Evolutionary conservation across 371 early-diverging fungal species (phyloP).

Genomic region (Actinomucor elegans): DNA sequence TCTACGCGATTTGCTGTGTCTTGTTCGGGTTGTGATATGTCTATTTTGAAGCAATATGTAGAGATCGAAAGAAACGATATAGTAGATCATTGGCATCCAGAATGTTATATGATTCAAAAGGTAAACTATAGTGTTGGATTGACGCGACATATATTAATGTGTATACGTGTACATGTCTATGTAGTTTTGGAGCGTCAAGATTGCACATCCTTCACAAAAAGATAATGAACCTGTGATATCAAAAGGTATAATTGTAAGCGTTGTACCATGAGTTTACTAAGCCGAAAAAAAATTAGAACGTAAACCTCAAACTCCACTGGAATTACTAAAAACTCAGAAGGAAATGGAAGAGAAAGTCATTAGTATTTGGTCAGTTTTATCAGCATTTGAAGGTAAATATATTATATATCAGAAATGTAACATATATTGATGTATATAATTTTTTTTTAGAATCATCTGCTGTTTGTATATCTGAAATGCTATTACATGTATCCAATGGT

Average conservation of each 20-base stretch:
- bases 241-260: neutral
- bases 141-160: neutral
- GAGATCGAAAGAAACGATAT: slow-evolving; percentile 80
- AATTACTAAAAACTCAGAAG: slow-evolving; percentile 23
- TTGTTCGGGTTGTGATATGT: slow-evolving; percentile 92
- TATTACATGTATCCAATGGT: slow-evolving; percentile 92
- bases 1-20: slow-evolving; percentile 84
- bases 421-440: neutral
- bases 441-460: slow-evolving; percentile 80
- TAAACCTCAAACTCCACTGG: slow-evolving; percentile 20
- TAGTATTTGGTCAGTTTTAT: slow-evolving; percentile 85
- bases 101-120: slow-evolving; percentile 97
- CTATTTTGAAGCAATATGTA: slow-evolving; percentile 91
- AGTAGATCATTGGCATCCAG: slow-evolving; percentile 94
- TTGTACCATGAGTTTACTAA: too few species aligned
- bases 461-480: slow-evolving; percentile 97
- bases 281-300: slow-evolving; percentile 16
- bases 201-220: slow-evolving; percentile 35
- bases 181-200: slow-evolving; percentile 76
- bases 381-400: slow-evolving; percentile 75
- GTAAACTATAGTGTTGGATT: too few species aligned
- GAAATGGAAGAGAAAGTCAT: slow-evolving; percentile 80
- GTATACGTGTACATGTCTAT: too few species aligned
- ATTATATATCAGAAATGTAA: neutral
- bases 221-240: slow-evolving; percentile 9